Conservation (phyloP, 2,329 filamentous ascomycete genomes). For the Stylonectria norvegica region DNA sequence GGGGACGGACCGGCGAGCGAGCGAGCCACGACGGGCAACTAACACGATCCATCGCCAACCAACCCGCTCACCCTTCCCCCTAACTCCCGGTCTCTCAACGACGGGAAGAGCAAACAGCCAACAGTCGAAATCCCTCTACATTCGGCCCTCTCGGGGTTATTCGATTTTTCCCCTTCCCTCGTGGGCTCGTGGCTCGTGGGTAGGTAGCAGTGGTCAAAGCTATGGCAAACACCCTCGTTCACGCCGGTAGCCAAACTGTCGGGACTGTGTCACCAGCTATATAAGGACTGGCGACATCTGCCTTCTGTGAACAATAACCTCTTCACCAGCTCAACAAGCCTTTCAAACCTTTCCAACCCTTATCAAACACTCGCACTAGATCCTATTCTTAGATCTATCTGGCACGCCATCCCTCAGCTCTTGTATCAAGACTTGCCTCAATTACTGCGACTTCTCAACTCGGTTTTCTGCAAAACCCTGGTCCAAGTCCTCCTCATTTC, state of each 20-base stretch:
- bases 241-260: conserved; percentile 21
- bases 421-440: not conserved
- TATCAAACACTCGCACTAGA: conserved; percentile 4
- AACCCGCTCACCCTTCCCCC: conserved; percentile 24
- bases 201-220: conserved; percentile 25
- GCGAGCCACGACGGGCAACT: not conserved
- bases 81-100: conserved; percentile 21
- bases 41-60: conserved; percentile 19
- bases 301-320: conserved; percentile 14
- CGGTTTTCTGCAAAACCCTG: conserved; percentile 3
- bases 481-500: conserved; percentile 1
- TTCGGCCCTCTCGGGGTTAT: conserved; percentile 21
- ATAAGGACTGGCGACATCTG: conserved; percentile 23
- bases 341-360: too few species aligned
- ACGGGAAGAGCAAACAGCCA: conserved; percentile 23
- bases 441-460: conserved; percentile 2
- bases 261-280: conserved; percentile 28
- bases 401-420: conserved; percentile 2
- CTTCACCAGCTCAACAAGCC: conserved; percentile 17
- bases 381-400: conserved; percentile 2
- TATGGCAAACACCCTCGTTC: conserved; percentile 27
- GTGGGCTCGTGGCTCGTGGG: conserved; percentile 21
- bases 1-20: not conserved
- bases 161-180: conserved; percentile 28
- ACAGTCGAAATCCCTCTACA: conserved; percentile 23